A percentile compares a stretch with the other conserved stretches of the same genome.
Conservation (phyloP, 139 green algal genomes). For the Micractinium conductrix region DNA sequence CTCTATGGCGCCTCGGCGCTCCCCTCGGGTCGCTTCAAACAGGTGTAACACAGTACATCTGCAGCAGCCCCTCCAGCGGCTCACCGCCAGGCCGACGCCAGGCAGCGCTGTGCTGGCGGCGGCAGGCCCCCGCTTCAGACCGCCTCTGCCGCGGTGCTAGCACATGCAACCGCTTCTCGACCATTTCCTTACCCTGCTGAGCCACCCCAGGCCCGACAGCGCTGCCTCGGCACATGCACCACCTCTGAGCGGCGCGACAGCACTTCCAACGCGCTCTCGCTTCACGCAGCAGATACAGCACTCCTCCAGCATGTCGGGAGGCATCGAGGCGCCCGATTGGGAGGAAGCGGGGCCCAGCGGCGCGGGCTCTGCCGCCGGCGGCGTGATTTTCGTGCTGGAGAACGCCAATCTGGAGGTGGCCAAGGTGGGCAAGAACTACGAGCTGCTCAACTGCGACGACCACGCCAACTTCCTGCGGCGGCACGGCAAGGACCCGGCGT, state of each 20-base stretch:
- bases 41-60: too few relatives aligned
- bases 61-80: too few relatives aligned
- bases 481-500: conserved; percentile 86
- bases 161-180: too few relatives aligned
- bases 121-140: too few relatives aligned
- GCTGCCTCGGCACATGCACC: too few relatives aligned
- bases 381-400: conserved; percentile 94
- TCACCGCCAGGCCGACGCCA: too few relatives aligned
- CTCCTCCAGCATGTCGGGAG: background rate
- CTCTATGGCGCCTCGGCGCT: too few relatives aligned
- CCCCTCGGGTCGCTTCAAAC: too few relatives aligned
- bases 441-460: conserved; percentile 97
- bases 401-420: conserved; percentile 89
- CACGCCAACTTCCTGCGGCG: conserved; percentile 90
- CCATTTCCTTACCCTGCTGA: too few relatives aligned
- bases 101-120: too few relatives aligned
- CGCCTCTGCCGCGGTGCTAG: too few relatives aligned
- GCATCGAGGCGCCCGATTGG: conserved; percentile 31
- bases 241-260: background rate
- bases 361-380: conserved; percentile 44
- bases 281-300: background rate
- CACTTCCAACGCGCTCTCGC: background rate
- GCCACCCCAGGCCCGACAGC: too few relatives aligned
- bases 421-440: conserved; percentile 94
- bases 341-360: conserved; percentile 52